Conservation (phyloP, 2,329 filamentous ascomycete genomes). For the Penicillium occitanis region DNA sequence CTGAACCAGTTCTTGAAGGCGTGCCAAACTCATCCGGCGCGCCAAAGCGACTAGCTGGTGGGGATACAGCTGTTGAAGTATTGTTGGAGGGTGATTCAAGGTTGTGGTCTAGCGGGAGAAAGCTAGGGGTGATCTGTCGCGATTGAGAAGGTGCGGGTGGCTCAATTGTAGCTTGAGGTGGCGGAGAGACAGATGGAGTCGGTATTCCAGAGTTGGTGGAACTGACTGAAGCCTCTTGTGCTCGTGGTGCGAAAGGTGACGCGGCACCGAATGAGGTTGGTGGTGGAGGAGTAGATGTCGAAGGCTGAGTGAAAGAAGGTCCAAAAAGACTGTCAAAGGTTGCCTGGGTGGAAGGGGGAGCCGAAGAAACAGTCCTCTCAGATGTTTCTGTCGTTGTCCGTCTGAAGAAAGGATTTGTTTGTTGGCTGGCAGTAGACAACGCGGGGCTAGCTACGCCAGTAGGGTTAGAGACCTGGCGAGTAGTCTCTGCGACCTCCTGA, state of each 20-base stretch:
- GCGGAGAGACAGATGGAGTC: slow-evolving; percentile 64
- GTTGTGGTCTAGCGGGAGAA: slow-evolving; percentile 66
- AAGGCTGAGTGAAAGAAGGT: slow-evolving; percentile 58
- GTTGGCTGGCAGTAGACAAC: slow-evolving; percentile 61
- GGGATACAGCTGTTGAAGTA: slow-evolving; percentile 71
- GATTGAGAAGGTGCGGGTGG: slow-evolving; percentile 50
- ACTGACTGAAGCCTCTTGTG: slow-evolving; percentile 43
- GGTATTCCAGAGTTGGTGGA: slow-evolving; percentile 51
- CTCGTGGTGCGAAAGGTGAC: slow-evolving; percentile 39
- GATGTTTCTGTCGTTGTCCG: slow-evolving; percentile 51
- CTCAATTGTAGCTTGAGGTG: slow-evolving; percentile 42
- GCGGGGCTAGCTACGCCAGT: slow-evolving; percentile 66
- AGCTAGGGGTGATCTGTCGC: slow-evolving; percentile 56
- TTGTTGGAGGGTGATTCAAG: slow-evolving; percentile 63
- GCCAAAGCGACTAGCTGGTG: slow-evolving; percentile 66
- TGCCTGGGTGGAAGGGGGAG: slow-evolving; percentile 59
- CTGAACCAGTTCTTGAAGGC: slow-evolving; percentile 30
- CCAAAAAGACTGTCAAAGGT: slow-evolving; percentile 88
- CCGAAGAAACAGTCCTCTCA: slow-evolving; percentile 53
- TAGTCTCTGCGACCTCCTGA: slow-evolving; percentile 46
- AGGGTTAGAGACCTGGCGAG: slow-evolving; percentile 34
- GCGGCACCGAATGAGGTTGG: slow-evolving; percentile 62
- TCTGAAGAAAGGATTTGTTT: slow-evolving; percentile 94
- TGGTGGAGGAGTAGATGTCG: slow-evolving; percentile 48
- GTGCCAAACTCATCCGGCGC: slow-evolving; percentile 46